Evolutionary conservation across 495 filamentous ascomycete genomes (phyloP).

Genomic region (Podospora pseudopauciseta): DNA sequence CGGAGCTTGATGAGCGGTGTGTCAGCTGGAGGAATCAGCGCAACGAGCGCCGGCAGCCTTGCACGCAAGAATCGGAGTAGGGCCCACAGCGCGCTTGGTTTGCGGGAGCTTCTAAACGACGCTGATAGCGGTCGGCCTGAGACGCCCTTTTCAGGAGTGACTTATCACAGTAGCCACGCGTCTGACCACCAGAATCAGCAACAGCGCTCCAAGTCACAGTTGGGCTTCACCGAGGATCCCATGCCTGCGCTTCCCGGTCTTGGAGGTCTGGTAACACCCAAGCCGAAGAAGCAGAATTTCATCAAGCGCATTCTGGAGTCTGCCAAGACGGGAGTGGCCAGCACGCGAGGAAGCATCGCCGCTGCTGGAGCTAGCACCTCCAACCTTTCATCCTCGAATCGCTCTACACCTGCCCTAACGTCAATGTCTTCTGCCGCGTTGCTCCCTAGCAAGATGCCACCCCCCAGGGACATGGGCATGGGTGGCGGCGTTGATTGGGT

Average conservation of each 20-base stretch:
- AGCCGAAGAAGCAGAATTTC: slow-evolving; percentile 87
- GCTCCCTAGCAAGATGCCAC: slow-evolving; percentile 43
- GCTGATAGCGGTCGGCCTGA: slow-evolving; percentile 55
- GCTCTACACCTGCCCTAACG: slow-evolving; percentile 19
- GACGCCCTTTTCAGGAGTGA: slow-evolving; percentile 71
- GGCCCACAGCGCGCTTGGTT: slow-evolving; percentile 51
- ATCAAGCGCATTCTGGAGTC: slow-evolving; percentile 95
- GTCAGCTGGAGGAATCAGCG: slow-evolving; percentile 86
- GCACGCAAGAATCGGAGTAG: slow-evolving; percentile 63
- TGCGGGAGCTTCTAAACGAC: slow-evolving; percentile 35
- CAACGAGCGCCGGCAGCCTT: slow-evolving; percentile 90
- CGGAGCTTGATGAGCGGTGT: slow-evolving; percentile 88
- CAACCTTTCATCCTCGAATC: slow-evolving; percentile 27
- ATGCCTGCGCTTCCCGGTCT: slow-evolving; percentile 56
- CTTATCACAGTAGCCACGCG: slow-evolving; percentile 82
- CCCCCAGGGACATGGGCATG: slow-evolving; percentile 64
- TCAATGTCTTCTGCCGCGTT: slow-evolving; percentile 23
- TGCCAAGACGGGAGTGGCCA: slow-evolving; percentile 90
- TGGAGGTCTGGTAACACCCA: slow-evolving; percentile 63
- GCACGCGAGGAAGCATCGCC: slow-evolving; percentile 79
- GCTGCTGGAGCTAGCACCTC: slow-evolving; percentile 50
- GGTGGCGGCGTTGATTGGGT: slow-evolving; percentile 79
- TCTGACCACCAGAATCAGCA: slow-evolving; percentile 46
- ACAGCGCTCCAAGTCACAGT: slow-evolving; percentile 45
- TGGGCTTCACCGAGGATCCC: slow-evolving; percentile 44